Base-by-base conservation (phyloP, 1,284 basidiomycete genomes). In the Cystobasidium sp. region DNA sequence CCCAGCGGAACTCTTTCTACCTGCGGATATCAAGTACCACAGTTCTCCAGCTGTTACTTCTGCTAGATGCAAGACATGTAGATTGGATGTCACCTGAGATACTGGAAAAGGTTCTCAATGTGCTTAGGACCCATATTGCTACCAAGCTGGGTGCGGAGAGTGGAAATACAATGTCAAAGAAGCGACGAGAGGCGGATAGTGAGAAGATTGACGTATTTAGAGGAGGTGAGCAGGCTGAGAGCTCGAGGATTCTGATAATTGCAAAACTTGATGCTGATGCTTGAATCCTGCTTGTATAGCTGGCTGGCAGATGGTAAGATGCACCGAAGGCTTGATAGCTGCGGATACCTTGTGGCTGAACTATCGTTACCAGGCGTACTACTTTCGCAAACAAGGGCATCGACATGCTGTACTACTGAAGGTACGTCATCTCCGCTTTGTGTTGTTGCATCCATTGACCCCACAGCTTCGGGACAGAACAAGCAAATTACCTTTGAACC, bases 401-500 rank as follows among this genome's bases (percentile, higher is more conserved):
- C 74, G 80, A 20, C 83, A 84, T 64, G 81, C 81, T 18, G 83
- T 84, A 7, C 71, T 84, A 24, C 77, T 83, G 74, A 82, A 82
- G 76, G 81, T 80, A 47, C 4, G 76, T 75, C 14, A 10, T 66
- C 47, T 31, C 31, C 31, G 31, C 31, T 24, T 24, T 62, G 68
- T 37, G 20, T 24, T 53, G 46, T 20, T 4, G 46, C 12, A 37
- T 58, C 31, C 18, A 49, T 6, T 71, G 16, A 53, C 51, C 9
- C 5, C 62, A 14, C 10, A 44, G 24, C 43, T 1, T 51, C 14
- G 5, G 5, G 39, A n/a, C 44, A 67, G 69, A 49, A 70, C 55
- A 75, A 64, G 53, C 20, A 59, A 37, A 58, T 71, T 10, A 72
- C 51, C 20, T 70, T 75, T 22, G 69, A 71, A 56, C 51, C 61